Base-by-base conservation (phyloP, 495 filamentous ascomycete genomes). In the Penicillium soppii region DNA sequence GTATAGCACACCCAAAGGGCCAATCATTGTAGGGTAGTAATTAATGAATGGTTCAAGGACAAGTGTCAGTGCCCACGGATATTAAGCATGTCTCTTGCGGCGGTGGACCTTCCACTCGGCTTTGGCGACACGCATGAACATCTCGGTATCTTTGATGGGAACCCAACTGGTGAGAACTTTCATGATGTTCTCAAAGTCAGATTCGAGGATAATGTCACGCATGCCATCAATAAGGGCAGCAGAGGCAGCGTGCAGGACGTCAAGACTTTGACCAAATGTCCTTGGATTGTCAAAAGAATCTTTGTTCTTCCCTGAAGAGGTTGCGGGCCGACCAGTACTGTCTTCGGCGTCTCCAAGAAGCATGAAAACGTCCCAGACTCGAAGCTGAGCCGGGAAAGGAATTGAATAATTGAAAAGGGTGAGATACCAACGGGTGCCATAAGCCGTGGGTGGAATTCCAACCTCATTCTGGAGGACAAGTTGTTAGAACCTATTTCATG, bases 341-440 rank as follows among this genome's bases (percentile, higher is more conserved):
- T 72, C 67, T 23, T 77, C 69, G 3, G 77, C 74, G 57, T 95
- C 92, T 37, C 94, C 94, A 20, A 99, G 84, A 2, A 99, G 85
- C 89, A 99, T 91, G 71, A 99, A 97, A 1, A 95, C 90, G 61
- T 99, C 94, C 94, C 94, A 99, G 5, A 99, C 89, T 40, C 94
- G 86, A n/a, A 99, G 87, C 63, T 99, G 94, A 8, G 95, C 95
- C 0, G 90, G 81, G 61, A 97, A 99, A 2, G 94, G 94, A 51
- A 99, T 90, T 15, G 90, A 95, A 56, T 97, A 88, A 70, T 97
- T 97, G 78, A 99, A 99, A 5, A 99, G 80, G 2, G 94, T 99
- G 23, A 99, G 79, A 64, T 99, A 99, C 94, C 94, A 99, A 22
- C 91, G 77, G 1, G 92, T 97, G 25, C 91, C 95, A 66, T 97